Base-by-base conservation (phyloP, 1,284 basidiomycete species). In the Boletus subluridellus region DNA sequence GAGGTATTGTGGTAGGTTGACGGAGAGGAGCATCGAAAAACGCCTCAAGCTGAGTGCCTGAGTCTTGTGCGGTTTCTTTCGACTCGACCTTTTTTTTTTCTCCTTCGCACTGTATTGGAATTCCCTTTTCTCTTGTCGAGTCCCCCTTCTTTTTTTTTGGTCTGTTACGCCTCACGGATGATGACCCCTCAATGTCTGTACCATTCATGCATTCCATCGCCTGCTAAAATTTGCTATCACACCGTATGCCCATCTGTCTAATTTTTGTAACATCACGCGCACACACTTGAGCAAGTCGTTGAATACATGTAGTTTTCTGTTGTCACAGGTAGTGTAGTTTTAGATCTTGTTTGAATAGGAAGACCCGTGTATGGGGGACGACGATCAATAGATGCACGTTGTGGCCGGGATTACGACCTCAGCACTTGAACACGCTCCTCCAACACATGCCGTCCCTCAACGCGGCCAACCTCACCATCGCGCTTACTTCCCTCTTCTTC, bases 401-500 rank as follows among this genome's bases (percentile, higher is more conserved):
- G 55, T 10, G 34, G 4, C 47, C 69, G 71, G 69, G 61, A 73
- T 69, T 70, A 73, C 70, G 70, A 50, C 68, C 54, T 60, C 56
- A 28, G 59, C n/a, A 57, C 63, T 52, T 53, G 55, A 35, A 44
- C 59, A 65, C 57, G 66, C 58, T 42, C 51, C 53, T 55, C 55
- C 47, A 60, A 63, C 63, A 60, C 60, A 67, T 68, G 68, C 45
- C 56, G 53, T 52, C 58, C 57, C 59, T 76, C 60, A 68, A 76
- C 59, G 67, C 70, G 41, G 87, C 86, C 11, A 78, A 82, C 68
- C 61, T 80, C 60, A 72, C 86, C 65, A 65, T 88, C 57, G 60
- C 71, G 24, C 63, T 76, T 39, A 80, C 86, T 44, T 57, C 74
- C 32, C 49, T 80, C 6, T 85, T 90, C 67, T 81, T 90, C 65